Evolutionary conservation across 768 basidiomycete species (phyloP).

Genomic region (Lactarius tabidus): DNA sequence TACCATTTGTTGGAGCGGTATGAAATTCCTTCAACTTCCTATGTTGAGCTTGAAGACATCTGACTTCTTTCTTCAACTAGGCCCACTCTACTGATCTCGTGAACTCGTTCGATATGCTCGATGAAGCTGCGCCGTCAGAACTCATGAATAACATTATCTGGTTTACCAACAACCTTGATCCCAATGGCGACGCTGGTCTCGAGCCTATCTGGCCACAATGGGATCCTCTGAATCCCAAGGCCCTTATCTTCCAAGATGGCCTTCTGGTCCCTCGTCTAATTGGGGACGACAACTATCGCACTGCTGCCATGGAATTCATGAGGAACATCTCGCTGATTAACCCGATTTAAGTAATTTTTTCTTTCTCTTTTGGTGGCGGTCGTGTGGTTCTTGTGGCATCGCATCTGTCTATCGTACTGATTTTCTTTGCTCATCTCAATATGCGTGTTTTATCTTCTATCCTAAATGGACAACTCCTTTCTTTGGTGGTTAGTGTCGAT

Average conservation of each 20-base stretch:
- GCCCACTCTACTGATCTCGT: constrained; percentile 16
- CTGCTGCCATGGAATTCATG: constrained; percentile 9
- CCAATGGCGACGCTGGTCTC: constrained; percentile 12
- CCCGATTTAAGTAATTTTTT: constrained; percentile 11
- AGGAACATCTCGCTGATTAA: constrained; percentile 17
- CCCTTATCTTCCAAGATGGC: constrained; percentile 16
- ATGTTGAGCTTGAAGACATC: not conserved
- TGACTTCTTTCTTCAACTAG: constrained; percentile 6
- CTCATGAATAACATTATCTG: constrained; percentile 21
- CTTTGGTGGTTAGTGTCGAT: not conserved
- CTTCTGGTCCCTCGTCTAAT: constrained; percentile 1
- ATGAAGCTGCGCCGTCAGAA: not conserved
- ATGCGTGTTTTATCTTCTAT: not conserved
- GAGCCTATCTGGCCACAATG: constrained; percentile 24
- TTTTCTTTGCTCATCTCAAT: not conserved
- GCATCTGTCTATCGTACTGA: no score
- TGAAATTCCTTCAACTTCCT: not conserved
- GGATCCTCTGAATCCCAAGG: constrained; percentile 14
- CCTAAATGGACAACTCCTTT: not conserved
- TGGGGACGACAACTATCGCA: constrained; percentile 18
- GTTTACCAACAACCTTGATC: constrained; percentile 21
- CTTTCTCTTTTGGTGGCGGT: no score
- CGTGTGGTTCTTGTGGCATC: no score
- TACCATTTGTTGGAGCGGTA: constrained; percentile 21
- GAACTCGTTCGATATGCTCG: constrained; percentile 14